Conservation (phyloP, 257 asterid genomes). For the Penstemon barbatus region DNA sequence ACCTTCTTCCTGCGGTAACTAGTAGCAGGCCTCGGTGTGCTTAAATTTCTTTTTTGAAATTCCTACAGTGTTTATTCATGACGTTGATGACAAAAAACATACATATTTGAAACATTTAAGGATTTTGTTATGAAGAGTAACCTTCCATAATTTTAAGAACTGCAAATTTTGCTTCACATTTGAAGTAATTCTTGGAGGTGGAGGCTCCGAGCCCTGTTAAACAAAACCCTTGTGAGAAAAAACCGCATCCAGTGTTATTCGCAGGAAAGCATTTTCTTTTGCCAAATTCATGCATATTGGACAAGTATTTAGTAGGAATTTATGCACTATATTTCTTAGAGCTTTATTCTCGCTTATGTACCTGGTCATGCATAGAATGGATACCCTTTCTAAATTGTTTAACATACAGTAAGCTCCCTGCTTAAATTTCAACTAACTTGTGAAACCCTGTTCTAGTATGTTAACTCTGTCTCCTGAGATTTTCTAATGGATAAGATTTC, state of each 20-base stretch:
- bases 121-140: constrained; percentile 24
- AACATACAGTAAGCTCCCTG: background rate
- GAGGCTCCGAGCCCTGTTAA: constrained; percentile 61
- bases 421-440: background rate
- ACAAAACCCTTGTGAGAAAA: background rate
- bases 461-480: background rate
- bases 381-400: background rate
- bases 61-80: constrained; percentile 48
- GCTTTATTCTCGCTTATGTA: background rate
- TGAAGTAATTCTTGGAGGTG: constrained; percentile 89
- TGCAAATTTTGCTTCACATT: constrained; percentile 90
- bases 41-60: constrained; percentile 61
- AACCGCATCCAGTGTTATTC: background rate
- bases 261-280: background rate
- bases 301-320: too few relatives aligned
- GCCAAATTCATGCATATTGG: background rate
- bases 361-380: background rate
- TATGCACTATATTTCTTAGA: background rate
- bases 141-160: constrained; percentile 82
- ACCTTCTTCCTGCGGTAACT: constrained; percentile 83
- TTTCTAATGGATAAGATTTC: background rate
- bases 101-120: constrained; percentile 15
- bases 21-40: constrained; percentile 75
- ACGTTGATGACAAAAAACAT: constrained; percentile 23
- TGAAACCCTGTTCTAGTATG: background rate